Evolutionary conservation across 352 stramenopile species (phyloP).

Genomic region (Pythium brachiatum): DNA sequence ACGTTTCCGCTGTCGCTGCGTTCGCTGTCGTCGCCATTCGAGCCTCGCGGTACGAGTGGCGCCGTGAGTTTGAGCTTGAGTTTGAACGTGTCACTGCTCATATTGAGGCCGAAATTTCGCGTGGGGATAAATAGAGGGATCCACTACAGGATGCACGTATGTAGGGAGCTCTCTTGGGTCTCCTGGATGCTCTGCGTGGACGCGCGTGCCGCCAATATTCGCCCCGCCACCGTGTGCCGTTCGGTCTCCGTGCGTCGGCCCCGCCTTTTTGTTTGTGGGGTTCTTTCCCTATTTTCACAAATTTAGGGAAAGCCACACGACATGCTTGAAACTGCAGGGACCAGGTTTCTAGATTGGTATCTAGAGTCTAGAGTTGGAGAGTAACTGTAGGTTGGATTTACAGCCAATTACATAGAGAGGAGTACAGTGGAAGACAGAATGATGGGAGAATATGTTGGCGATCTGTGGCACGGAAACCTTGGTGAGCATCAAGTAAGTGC

Average conservation of each 20-base stretch:
- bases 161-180: neutral
- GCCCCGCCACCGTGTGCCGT: neutral
- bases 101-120: slow-evolving; percentile 5
- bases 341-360: neutral
- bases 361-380: neutral
- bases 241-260: neutral
- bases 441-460: neutral
- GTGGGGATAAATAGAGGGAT: neutral
- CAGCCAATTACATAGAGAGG: neutral
- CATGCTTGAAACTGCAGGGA: no score
- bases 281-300: slow-evolving; percentile 13
- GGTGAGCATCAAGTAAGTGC: slow-evolving; percentile 24
- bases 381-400: slow-evolving; percentile 1
- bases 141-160: neutral
- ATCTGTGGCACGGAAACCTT: slow-evolving; percentile 22
- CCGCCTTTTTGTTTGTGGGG: slow-evolving; percentile 5
- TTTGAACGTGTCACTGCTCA: slow-evolving; percentile 39
- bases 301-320: slow-evolving; percentile 14
- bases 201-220: neutral
- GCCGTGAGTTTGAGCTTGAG: slow-evolving; percentile 65
- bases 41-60: slow-evolving; percentile 15
- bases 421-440: slow-evolving; percentile 21
- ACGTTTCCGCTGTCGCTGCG: slow-evolving; percentile 17
- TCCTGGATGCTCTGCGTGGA: neutral
- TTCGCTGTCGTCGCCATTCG: slow-evolving; percentile 20